phyloP scores from a whole-genome alignment of 139 green algal species.

The Chloropicon primus region DNA sequence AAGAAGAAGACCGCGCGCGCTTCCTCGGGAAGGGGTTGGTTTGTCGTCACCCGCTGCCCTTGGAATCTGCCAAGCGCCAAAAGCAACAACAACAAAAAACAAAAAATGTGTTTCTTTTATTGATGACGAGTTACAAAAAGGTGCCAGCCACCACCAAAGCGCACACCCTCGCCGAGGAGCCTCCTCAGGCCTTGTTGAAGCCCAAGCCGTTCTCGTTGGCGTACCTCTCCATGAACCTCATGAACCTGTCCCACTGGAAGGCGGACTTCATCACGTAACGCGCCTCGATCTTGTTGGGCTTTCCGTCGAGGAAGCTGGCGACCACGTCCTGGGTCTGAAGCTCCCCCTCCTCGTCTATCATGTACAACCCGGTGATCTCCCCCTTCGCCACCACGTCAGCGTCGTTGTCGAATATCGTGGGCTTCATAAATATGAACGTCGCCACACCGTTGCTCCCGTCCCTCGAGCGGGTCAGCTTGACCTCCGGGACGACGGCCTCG shows the following conservation, averaged over 20 bases:
- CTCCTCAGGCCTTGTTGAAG: constrained; percentile 3
- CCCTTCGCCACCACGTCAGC: constrained; percentile 24
- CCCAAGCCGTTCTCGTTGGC: constrained; percentile 15
- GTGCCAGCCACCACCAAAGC: neutral
- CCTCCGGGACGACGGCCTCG: constrained; percentile 81
- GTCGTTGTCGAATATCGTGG: constrained; percentile 72
- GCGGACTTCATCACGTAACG: constrained; percentile 48
- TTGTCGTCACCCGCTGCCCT: no score
- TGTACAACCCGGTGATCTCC: constrained; percentile 92
- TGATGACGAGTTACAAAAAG: no score
- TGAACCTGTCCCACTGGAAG: constrained; percentile 89
- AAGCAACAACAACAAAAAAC: no score
- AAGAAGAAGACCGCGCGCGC: no score
- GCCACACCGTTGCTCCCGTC: constrained; percentile 74
- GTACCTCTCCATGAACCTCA: constrained; percentile 98
- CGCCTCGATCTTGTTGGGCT: constrained; percentile 70
- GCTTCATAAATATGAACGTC: constrained; percentile 80
- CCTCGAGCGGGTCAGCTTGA: constrained; percentile 65
- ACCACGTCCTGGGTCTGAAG: constrained; percentile 86
- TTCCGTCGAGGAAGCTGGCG: constrained; percentile 96
- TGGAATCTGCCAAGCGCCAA: no score
- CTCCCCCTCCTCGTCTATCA: constrained; percentile 85
- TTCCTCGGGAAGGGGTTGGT: no score
- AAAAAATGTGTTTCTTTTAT: no score
- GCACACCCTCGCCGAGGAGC: neutral